These are phyloP conservation scores for Aschersonia sp. DNA, from an alignment of 2,329 filamentous ascomycete species.

Conservation along the genomic window DNA sequence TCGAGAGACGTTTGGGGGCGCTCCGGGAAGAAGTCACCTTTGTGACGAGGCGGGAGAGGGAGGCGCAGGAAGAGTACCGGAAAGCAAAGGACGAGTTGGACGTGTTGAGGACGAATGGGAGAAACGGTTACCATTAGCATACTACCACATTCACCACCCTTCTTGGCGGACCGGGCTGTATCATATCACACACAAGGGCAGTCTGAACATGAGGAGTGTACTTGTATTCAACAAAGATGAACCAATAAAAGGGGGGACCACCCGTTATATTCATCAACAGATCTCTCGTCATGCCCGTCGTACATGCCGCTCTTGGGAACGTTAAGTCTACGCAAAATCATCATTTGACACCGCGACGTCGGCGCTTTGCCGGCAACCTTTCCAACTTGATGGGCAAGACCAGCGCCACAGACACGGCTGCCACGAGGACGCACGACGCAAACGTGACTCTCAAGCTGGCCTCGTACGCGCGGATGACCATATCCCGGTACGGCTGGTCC, in stretches of 20 bases:
- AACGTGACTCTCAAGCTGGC: constrained; percentile 34
- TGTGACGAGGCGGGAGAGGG: constrained; percentile 68
- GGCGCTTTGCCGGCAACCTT: constrained; percentile 28
- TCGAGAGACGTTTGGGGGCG: constrained; percentile 56
- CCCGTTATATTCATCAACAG: no score
- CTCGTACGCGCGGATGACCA: constrained; percentile 42
- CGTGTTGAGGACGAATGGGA: constrained; percentile 26
- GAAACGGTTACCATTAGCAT: constrained; percentile 22
- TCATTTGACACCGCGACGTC: not conserved
- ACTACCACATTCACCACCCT: not conserved
- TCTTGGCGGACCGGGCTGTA: no score
- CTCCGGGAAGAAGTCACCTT: constrained; percentile 74
- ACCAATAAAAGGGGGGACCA: no score
- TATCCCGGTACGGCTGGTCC: constrained; percentile 28
- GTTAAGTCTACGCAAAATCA: not conserved
- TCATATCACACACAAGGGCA: no score
- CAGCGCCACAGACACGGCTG: constrained; percentile 30
- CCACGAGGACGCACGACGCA: constrained; percentile 26
- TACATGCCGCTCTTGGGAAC: no score
- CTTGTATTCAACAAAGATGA: no score
- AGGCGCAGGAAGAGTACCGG: constrained; percentile 80
- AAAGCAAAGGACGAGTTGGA: constrained; percentile 65
- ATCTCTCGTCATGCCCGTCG: no score
- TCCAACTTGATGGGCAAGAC: constrained; percentile 40
- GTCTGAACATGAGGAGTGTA: no score